A percentile compares a stretch with the other conserved stretches of the same genome.
Evolutionary conservation across 768 basidiomycete species (phyloP).

Genomic region (Lentinula lateritia): DNA sequence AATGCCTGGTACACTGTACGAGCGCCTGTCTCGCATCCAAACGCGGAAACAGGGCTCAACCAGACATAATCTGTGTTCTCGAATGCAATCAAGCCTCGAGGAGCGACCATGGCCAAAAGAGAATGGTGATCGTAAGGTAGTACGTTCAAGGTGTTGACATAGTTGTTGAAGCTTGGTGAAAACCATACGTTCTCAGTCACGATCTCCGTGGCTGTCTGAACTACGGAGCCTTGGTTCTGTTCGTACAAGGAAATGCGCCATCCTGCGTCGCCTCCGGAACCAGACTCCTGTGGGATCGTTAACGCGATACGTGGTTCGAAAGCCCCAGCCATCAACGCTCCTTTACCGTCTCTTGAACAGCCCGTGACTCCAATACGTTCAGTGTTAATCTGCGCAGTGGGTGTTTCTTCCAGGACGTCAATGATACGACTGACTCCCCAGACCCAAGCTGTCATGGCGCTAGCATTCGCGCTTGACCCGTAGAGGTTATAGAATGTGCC

Average conservation of each 20-base stretch:
- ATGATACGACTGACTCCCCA: slow-evolving; percentile 59
- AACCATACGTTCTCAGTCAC: slow-evolving; percentile 62
- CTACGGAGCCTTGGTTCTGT: slow-evolving; percentile 33
- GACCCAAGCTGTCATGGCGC: slow-evolving; percentile 57
- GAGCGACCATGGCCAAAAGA: slow-evolving; percentile 50
- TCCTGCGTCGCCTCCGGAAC: slow-evolving; percentile 53
- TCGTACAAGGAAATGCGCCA: slow-evolving; percentile 54
- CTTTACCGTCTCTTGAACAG: slow-evolving; percentile 59
- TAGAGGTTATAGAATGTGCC: slow-evolving; percentile 58
- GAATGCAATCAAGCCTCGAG: slow-evolving; percentile 45
- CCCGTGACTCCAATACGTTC: slow-evolving; percentile 49
- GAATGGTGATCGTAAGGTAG: slow-evolving; percentile 60
- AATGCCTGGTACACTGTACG: slow-evolving; percentile 47
- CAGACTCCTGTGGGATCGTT: slow-evolving; percentile 60
- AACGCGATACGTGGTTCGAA: slow-evolving; percentile 54
- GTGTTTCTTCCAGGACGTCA: slow-evolving; percentile 49
- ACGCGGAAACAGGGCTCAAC: slow-evolving; percentile 46
- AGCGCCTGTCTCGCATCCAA: slow-evolving; percentile 46
- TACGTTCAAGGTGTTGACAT: slow-evolving; percentile 34
- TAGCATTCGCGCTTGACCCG: slow-evolving; percentile 38
- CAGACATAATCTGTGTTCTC: slow-evolving; percentile 54
- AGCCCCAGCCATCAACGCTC: slow-evolving; percentile 52
- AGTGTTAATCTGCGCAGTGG: slow-evolving; percentile 41
- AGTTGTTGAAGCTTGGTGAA: slow-evolving; percentile 42
- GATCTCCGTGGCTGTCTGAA: slow-evolving; percentile 55